phyloP scores from a whole-genome alignment of 768 basidiomycete species.

The Lactarius evosmus region DNA sequence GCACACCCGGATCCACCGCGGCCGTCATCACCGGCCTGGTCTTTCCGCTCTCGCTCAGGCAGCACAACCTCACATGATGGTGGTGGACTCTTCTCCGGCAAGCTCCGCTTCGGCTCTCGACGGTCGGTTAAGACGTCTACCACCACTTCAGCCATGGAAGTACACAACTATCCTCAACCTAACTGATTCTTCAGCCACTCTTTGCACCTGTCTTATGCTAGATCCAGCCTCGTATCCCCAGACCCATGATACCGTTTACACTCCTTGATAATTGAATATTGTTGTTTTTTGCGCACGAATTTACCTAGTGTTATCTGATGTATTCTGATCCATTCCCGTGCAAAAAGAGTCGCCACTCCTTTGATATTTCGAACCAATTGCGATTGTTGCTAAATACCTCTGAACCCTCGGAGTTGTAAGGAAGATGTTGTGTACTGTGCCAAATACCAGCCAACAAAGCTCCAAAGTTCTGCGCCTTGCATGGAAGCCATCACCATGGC shows the following conservation, averaged over 20 bases:
- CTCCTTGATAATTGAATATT: slow-evolving; percentile 27
- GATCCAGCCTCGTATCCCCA: not conserved
- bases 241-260: slow-evolving; percentile 23
- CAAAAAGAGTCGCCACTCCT: slow-evolving; percentile 18
- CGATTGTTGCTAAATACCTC: slow-evolving; percentile 8
- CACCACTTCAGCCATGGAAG: slow-evolving; percentile 23
- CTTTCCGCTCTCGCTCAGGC: slow-evolving; percentile 77
- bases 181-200: slow-evolving; percentile 4
- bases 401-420: not conserved
- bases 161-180: slow-evolving; percentile 7
- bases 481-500: slow-evolving; percentile 21
- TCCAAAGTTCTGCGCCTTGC: not conserved
- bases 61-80: slow-evolving; percentile 69
- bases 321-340: slow-evolving; percentile 14
- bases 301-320: slow-evolving; percentile 22
- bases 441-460: not conserved
- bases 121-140: slow-evolving; percentile 46
- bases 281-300: slow-evolving; percentile 24
- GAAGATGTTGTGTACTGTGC: not conserved
- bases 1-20: slow-evolving; percentile 49
- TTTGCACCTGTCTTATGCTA: slow-evolving; percentile 1
- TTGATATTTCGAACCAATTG: slow-evolving; percentile 9
- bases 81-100: slow-evolving; percentile 66
- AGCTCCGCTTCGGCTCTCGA: slow-evolving; percentile 71
- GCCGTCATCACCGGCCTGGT: slow-evolving; percentile 81